phyloP scores from a whole-genome alignment of 169 alveolate species.

The Neospora caninum region DNA sequence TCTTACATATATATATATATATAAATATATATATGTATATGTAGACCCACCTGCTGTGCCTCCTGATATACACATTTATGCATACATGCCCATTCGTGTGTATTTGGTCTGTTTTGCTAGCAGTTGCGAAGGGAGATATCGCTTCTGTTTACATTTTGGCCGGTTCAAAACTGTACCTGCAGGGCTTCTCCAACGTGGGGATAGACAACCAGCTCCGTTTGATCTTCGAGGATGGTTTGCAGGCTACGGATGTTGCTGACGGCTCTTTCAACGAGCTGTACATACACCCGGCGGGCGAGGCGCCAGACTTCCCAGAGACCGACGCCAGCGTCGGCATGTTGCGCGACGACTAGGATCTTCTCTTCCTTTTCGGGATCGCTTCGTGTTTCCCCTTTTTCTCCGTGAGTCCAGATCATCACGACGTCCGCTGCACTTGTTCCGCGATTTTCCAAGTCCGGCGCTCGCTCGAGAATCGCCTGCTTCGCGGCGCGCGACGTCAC shows the following conservation, averaged over 20 bases:
- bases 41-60: not conserved
- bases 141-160: not conserved
- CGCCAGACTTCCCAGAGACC: conserved; percentile 42
- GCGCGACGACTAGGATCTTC: conserved; percentile 1
- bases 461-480: not conserved
- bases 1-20: not conserved
- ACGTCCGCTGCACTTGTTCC: not conserved
- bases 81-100: not conserved
- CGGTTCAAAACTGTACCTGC: not conserved
- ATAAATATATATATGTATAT: not conserved
- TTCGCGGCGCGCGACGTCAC: not conserved
- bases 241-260: conserved; percentile 31
- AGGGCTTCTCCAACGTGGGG: conserved; percentile 33
- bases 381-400: not conserved
- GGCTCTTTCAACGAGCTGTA: not conserved
- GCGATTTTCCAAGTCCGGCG: not conserved
- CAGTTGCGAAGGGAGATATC: not conserved
- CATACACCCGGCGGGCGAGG: conserved; percentile 32
- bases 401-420: conserved; percentile 12
- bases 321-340: not conserved
- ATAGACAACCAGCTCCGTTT: conserved; percentile 7
- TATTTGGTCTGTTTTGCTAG: not conserved
- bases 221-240: not conserved
- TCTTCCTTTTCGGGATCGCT: not conserved
- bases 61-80: not conserved